Conservation (phyloP, 1,284 basidiomycete genomes). For the Schizophyllum amplum region DNA sequence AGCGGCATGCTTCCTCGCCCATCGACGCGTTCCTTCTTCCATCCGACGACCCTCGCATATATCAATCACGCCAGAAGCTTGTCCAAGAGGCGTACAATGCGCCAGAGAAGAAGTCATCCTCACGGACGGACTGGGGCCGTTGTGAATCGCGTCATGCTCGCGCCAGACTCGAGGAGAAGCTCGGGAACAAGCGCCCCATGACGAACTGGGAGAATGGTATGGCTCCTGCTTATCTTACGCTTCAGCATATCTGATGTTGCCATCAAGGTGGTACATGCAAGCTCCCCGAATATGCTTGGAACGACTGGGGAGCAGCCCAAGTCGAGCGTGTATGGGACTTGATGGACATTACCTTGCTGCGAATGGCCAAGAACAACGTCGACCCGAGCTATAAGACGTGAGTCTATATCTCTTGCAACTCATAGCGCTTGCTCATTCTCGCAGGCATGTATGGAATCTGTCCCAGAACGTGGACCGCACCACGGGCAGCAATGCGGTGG, state of each 20-base stretch:
- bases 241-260: constrained; percentile 2
- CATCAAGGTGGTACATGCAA: constrained; percentile 75
- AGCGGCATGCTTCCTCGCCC: constrained; percentile 82
- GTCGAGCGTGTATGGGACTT: constrained; percentile 94
- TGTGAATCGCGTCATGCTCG: constrained; percentile 91
- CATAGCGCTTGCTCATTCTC: constrained; percentile 7
- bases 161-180: constrained; percentile 74
- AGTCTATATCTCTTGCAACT: constrained; percentile 18
- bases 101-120: constrained; percentile 53
- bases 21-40: constrained; percentile 89
- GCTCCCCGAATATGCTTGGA: constrained; percentile 88
- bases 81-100: constrained; percentile 57
- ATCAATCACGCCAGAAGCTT: constrained; percentile 80
- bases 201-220: constrained; percentile 91
- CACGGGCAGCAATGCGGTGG: constrained; percentile 72
- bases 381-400: constrained; percentile 86
- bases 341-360: constrained; percentile 85
- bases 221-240: constrained; percentile 11
- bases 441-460: constrained; percentile 89
- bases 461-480: constrained; percentile 94
- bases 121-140: constrained; percentile 80
- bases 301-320: constrained; percentile 86
- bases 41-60: constrained; percentile 86
- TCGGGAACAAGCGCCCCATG: constrained; percentile 80
- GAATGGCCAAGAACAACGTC: constrained; percentile 67